A percentile compares a stretch with the other conserved stretches of the same genome.
Evolutionary conservation across 208 protist genomes (phyloP).

Genomic region (Trypanosoma scelopori): DNA sequence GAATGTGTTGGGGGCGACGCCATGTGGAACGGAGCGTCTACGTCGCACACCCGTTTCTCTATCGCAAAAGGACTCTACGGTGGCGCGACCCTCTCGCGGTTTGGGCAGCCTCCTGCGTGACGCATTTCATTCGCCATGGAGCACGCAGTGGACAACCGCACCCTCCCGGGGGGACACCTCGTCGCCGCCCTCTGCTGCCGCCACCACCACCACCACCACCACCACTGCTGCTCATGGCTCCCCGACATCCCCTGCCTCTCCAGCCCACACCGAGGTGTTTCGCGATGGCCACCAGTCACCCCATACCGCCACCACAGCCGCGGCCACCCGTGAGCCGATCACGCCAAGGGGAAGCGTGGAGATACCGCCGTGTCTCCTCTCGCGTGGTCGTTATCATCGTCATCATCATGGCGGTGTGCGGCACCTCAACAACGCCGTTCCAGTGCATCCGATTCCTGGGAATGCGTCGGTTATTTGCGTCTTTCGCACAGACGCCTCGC

Average conservation of each 20-base stretch:
- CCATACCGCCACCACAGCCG: too few relatives aligned
- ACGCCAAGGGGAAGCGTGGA: background rate
- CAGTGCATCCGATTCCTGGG: conserved; percentile 17
- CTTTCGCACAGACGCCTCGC: conserved; percentile 18
- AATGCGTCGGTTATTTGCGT: conserved; percentile 25
- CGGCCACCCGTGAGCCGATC: too few relatives aligned
- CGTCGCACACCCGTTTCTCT: background rate
- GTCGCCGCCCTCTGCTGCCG: background rate
- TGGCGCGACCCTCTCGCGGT: conserved; percentile 13
- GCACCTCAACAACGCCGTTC: conserved; percentile 10
- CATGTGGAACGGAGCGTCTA: conserved; percentile 17
- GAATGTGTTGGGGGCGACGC: conserved; percentile 9
- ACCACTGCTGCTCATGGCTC: background rate
- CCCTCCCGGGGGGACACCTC: background rate
- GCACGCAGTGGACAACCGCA: conserved; percentile 9
- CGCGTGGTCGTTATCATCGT: background rate
- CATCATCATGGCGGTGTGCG: background rate
- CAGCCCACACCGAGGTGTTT: conserved; percentile 18
- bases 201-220: background rate
- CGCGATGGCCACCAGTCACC: background rate
- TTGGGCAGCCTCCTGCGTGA: conserved; percentile 22
- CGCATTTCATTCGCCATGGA: conserved; percentile 25
- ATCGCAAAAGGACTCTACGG: background rate
- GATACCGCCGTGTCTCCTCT: conserved; percentile 3
- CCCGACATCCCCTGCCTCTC: background rate